phyloP scores from a whole-genome alignment of 495 filamentous ascomycete genomes.

The Annulohypoxylon nitens region DNA sequence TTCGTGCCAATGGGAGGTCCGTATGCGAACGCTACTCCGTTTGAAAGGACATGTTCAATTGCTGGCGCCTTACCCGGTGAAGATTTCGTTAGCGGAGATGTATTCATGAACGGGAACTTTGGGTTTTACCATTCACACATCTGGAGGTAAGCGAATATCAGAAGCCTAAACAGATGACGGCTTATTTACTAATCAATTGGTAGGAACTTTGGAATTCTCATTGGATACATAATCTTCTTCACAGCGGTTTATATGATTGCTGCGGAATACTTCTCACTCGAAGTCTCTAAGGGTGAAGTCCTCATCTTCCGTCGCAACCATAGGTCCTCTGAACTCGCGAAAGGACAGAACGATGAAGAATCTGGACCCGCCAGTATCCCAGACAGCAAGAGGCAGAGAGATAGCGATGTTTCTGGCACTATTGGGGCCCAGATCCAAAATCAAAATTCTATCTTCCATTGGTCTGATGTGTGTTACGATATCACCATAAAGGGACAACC shows the following conservation, averaged over 20 bases:
- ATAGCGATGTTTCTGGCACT: conserved; percentile 51
- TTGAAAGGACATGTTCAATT: conserved; percentile 68
- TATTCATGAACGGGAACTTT: conserved; percentile 72
- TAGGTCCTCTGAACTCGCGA: conserved; percentile 20
- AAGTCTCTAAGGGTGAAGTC: conserved; percentile 90
- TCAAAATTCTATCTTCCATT: conserved; percentile 77
- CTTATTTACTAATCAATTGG: conserved; percentile 55
- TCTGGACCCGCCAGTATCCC: conserved; percentile 53
- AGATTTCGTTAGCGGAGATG: conserved; percentile 70
- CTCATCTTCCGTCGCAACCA: conserved; percentile 71
- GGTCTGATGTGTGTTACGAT: conserved; percentile 86
- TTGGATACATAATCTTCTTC: conserved; percentile 78
- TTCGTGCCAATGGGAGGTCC: conserved; percentile 68
- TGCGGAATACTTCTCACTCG: conserved; percentile 78
- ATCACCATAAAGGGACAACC: conserved; percentile 83
- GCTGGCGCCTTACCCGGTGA: conserved; percentile 72
- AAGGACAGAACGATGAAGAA: conserved; percentile 49
- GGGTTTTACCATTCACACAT: conserved; percentile 71
- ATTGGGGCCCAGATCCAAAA: conserved; percentile 59
- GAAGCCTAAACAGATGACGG: background rate
- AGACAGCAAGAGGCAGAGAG: conserved; percentile 63
- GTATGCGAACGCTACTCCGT: conserved; percentile 60
- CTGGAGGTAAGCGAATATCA: conserved; percentile 65
- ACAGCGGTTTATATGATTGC: conserved; percentile 73
- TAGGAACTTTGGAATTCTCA: conserved; percentile 82